phyloP scores from a whole-genome alignment of 83 land plant genomes.

The Isoetes engelmannii region DNA sequence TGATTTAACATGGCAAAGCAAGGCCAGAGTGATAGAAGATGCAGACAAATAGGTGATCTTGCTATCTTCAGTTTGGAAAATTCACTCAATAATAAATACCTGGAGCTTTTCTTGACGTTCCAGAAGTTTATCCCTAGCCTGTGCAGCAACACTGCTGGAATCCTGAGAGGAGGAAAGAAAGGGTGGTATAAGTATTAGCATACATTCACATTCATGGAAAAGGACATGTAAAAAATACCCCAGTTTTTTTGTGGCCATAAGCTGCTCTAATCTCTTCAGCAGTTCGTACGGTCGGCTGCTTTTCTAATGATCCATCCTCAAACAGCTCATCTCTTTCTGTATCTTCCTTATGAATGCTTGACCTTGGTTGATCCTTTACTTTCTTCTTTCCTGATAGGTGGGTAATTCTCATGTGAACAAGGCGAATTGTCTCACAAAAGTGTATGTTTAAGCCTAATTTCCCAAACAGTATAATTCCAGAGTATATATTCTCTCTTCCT shows the following conservation, averaged over 20 bases:
- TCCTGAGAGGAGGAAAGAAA: slow-evolving; percentile 40
- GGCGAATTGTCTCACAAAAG: too few species aligned
- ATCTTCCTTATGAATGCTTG: slow-evolving; percentile 22
- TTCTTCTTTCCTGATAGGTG: slow-evolving; percentile 4
- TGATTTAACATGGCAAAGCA: too few species aligned
- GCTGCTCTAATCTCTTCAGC: slow-evolving; percentile 68
- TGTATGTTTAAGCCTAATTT: too few species aligned
- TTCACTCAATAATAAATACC: slow-evolving; percentile 25
- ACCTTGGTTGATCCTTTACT: slow-evolving; percentile 15
- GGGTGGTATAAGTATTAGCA: too few species aligned
- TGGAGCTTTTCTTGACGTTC: slow-evolving; percentile 77
- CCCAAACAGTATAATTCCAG: too few species aligned
- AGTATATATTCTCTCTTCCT: too few species aligned
- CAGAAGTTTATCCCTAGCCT: slow-evolving; percentile 58
- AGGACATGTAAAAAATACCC: slow-evolving; percentile 35
- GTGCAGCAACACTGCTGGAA: slow-evolving; percentile 55
- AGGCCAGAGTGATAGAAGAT: too few species aligned
- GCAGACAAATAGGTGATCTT: too few species aligned
- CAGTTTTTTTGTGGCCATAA: slow-evolving; percentile 46
- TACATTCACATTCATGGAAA: not conserved
- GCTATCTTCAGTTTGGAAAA: too few species aligned
- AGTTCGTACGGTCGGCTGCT: slow-evolving; percentile 54
- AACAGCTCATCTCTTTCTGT: slow-evolving; percentile 53
- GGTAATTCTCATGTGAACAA: too few species aligned
- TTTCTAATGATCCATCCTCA: slow-evolving; percentile 39